A percentile compares a stretch with the other conserved stretches of the same genome.
phyloP scores from a whole-genome alignment of 2,329 filamentous ascomycete species.

The Monosporascus sp. region DNA sequence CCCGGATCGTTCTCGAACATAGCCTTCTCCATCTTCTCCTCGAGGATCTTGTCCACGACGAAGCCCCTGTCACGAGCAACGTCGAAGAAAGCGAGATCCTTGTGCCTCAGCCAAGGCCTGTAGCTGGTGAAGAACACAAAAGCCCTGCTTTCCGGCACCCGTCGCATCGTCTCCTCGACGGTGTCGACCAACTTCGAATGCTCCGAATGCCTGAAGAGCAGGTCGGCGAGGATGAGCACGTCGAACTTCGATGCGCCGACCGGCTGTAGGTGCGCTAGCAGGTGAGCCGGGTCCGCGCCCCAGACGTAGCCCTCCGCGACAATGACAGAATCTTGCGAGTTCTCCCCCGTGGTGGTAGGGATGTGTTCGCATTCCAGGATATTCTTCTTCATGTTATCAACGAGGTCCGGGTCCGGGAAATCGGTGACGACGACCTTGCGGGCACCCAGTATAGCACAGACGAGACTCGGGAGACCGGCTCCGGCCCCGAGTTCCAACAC shows the following conservation, averaged over 20 bases:
- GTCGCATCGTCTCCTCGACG: conserved; percentile 61
- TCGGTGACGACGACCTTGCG: conserved; percentile 73
- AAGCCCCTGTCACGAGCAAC: conserved; percentile 66
- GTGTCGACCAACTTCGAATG: conserved; percentile 72
- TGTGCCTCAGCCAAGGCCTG: conserved; percentile 79
- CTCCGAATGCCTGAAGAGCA: conserved; percentile 88
- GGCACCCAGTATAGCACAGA: conserved; percentile 70
- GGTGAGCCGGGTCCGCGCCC: conserved; percentile 58
- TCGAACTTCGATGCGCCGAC: conserved; percentile 54
- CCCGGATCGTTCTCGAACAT: conserved; percentile 88
- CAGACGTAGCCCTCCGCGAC: conserved; percentile 73
- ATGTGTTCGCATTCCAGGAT: conserved; percentile 51
- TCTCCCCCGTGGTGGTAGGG: conserved; percentile 12
- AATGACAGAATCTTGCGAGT: conserved; percentile 32
- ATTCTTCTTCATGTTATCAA: conserved; percentile 74
- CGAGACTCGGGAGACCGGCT: conserved; percentile 75
- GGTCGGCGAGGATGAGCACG: conserved; percentile 77
- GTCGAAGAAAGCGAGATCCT: conserved; percentile 84
- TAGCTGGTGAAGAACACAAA: conserved; percentile 95
- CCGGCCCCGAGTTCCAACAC: conserved; percentile 87
- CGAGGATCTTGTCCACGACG: conserved; percentile 70
- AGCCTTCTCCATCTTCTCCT: conserved; percentile 76
- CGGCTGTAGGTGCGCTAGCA: conserved; percentile 54
- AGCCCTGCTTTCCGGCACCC: conserved; percentile 51
- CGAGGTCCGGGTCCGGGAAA: conserved; percentile 79